These are phyloP conservation scores for Trichoderma asperellum DNA, from an alignment of 2,329 filamentous ascomycete genomes.

Conservation along the genomic window DNA sequence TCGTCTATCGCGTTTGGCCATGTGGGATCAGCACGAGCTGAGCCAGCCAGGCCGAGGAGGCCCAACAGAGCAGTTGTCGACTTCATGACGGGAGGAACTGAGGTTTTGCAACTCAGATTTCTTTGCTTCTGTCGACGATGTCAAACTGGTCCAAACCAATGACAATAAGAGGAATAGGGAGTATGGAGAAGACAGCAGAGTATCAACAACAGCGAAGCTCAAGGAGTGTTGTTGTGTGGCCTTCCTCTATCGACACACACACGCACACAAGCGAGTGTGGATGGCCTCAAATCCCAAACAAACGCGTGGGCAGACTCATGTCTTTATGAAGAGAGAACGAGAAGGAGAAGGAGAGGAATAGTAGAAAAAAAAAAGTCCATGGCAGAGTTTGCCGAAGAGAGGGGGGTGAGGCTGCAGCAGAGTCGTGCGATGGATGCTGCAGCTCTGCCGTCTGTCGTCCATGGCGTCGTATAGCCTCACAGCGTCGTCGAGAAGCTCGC, in stretches of 20 bases:
- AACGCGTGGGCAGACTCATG: constrained; percentile 13
- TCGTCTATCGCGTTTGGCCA: constrained; percentile 65
- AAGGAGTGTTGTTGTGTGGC: no score
- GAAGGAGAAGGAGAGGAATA: not conserved
- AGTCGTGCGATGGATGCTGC: constrained; percentile 26
- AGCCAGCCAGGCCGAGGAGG: constrained; percentile 44
- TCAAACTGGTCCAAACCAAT: not conserved
- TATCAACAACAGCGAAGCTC: not conserved
- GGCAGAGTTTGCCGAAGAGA: not conserved
- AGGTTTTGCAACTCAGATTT: not conserved
- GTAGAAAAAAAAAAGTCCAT: not conserved
- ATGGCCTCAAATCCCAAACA: constrained; percentile 1
- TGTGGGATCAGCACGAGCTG: constrained; percentile 54
- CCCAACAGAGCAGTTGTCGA: constrained; percentile 37
- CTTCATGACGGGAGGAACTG: constrained; percentile 32
- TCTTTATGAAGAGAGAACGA: constrained; percentile 1
- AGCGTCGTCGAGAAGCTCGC: not conserved
- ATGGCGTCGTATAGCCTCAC: constrained; percentile 1
- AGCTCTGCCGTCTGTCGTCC: constrained; percentile 21
- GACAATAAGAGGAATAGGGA: not conserved
- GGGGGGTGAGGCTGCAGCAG: constrained; percentile 23
- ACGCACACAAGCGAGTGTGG: constrained; percentile 11
- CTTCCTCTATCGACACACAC: constrained; percentile 5
- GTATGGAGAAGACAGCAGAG: not conserved
- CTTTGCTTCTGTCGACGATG: not conserved